Conservation (phyloP, 768 basidiomycete species). For the Tylopilus vinaceipallidus region DNA sequence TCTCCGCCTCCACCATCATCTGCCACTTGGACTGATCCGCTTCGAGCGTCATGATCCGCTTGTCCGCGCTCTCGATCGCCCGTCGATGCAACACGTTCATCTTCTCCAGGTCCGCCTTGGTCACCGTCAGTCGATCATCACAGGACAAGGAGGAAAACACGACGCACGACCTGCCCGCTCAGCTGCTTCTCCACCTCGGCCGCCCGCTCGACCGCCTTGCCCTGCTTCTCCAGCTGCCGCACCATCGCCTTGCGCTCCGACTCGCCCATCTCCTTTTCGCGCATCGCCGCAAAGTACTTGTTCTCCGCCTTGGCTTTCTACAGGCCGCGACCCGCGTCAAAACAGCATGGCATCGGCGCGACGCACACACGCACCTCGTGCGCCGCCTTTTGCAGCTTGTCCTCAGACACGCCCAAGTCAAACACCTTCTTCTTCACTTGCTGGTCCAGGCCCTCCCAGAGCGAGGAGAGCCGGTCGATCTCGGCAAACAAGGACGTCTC, state of each 20-base stretch:
- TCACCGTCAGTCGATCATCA: no score
- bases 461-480: constrained; percentile 78
- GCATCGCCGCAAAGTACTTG: constrained; percentile 89
- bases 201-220: constrained; percentile 62
- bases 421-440: constrained; percentile 85
- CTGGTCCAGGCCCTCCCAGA: constrained; percentile 82
- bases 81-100: constrained; percentile 38
- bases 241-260: constrained; percentile 65
- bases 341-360: neutral
- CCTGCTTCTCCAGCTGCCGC: constrained; percentile 57
- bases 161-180: constrained; percentile 55
- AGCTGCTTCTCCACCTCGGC: constrained; percentile 63
- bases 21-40: constrained; percentile 35
- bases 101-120: constrained; percentile 46
- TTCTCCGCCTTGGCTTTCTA: constrained; percentile 98
- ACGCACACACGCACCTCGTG: constrained; percentile 58
- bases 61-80: constrained; percentile 27
- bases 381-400: constrained; percentile 58
- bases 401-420: constrained; percentile 73
- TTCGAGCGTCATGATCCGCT: constrained; percentile 30
- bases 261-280: constrained; percentile 82
- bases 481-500: constrained; percentile 80
- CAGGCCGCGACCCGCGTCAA: constrained; percentile 3
- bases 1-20: constrained; percentile 37
- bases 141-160: neutral